phyloP scores from a whole-genome alignment of 768 basidiomycete genomes.

The Pholiota molesta region DNA sequence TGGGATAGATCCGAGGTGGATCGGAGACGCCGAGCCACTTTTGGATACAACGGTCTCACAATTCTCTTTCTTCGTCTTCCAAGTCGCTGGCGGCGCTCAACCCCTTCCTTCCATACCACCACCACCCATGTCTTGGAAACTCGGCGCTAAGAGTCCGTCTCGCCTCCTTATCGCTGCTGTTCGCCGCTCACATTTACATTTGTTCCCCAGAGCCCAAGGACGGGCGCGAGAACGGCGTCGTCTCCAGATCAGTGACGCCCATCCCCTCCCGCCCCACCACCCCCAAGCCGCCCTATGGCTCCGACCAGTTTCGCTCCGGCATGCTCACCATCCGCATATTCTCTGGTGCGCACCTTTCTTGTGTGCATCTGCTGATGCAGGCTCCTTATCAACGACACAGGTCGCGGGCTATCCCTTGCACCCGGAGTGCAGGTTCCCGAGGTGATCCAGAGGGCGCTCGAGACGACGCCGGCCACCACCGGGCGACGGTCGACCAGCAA shows the following conservation, averaged over 20 bases:
- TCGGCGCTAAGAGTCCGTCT: constrained; percentile 43
- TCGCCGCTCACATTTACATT: constrained; percentile 12
- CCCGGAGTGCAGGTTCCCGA: constrained; percentile 81
- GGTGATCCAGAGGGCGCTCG: constrained; percentile 82
- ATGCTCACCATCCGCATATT: constrained; percentile 96
- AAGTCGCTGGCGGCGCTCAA: constrained; percentile 34
- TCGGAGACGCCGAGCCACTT: neutral
- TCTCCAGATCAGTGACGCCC: constrained; percentile 80
- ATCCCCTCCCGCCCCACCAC: constrained; percentile 80
- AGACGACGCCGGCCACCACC: constrained; percentile 55
- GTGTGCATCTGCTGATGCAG: neutral
- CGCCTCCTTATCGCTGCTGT: constrained; percentile 8
- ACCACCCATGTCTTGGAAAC: constrained; percentile 57
- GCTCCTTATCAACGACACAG: constrained; percentile 35
- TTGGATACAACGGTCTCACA: neutral
- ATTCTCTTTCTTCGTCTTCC: neutral
- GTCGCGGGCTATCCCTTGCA: constrained; percentile 80
- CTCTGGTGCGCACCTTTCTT: constrained; percentile 59
- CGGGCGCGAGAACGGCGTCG: constrained; percentile 65
- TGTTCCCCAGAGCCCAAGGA: constrained; percentile 63
- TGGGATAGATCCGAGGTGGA: constrained; percentile 10
- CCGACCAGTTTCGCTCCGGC: constrained; percentile 79
- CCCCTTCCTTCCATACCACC: constrained; percentile 15
- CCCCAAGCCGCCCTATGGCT: constrained; percentile 57
- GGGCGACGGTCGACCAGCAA: constrained; percentile 58